These are phyloP conservation scores for Penicillium nucicola DNA, from an alignment of 495 filamentous ascomycete species.

Conservation along the genomic window DNA sequence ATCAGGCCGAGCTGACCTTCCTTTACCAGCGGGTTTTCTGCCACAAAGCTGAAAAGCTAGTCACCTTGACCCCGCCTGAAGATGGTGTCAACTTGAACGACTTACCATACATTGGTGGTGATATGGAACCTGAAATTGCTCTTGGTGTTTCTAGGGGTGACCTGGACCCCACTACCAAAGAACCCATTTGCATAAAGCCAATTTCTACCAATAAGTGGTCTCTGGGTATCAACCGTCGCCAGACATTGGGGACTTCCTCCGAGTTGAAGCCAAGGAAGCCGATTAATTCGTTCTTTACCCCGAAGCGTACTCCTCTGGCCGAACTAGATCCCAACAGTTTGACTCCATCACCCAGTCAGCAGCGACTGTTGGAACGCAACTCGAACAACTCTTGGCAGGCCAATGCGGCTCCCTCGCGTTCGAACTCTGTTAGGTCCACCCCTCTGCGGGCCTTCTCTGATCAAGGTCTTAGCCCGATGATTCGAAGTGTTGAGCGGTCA, in stretches of 20 bases:
- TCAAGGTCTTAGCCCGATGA: conserved; percentile 34
- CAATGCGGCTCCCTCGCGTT: conserved; percentile 36
- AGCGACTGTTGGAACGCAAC: conserved; percentile 54
- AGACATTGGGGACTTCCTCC: conserved; percentile 43
- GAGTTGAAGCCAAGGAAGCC: conserved; percentile 62
- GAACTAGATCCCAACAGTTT: conserved; percentile 88
- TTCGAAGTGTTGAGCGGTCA: conserved; percentile 44
- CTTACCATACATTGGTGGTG: conserved; percentile 75
- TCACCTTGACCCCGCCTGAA: conserved; percentile 66
- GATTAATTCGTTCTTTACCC: conserved; percentile 76
- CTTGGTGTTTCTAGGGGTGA: conserved; percentile 77
- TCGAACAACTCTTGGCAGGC: conserved; percentile 52
- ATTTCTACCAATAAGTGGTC: conserved; percentile 19
- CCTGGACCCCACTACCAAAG: conserved; percentile 85
- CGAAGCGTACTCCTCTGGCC: conserved; percentile 71
- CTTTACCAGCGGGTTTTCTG: conserved; percentile 93
- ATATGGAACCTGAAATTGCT: conserved; percentile 67
- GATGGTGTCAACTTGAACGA: conserved; percentile 57
- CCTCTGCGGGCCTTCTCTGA: conserved; percentile 34
- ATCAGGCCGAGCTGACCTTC: conserved; percentile 87
- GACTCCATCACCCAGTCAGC: conserved; percentile 65
- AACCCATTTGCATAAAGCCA: conserved; percentile 52
- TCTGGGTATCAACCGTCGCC: conserved; percentile 33
- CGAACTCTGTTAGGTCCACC: conserved; percentile 34
- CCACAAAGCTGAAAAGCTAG: conserved; percentile 62